Conservation (phyloP, 2,329 filamentous ascomycete species). For the Nemania sp. region DNA sequence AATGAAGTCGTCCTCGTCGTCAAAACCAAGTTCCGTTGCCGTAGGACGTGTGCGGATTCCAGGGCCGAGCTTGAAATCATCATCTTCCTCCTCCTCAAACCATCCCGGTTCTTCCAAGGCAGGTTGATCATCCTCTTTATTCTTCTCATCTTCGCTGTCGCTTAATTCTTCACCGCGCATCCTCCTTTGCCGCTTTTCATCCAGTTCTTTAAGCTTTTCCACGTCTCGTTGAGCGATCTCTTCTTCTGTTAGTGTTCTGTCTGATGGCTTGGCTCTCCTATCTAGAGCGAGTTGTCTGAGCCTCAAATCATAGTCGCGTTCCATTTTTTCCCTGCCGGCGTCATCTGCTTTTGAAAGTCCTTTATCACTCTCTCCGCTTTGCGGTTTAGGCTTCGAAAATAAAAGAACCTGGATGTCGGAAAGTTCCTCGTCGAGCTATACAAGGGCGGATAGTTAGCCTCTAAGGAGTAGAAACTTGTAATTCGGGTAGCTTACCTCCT, state of each 20-base stretch:
- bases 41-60: constrained; percentile 69
- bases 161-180: constrained; percentile 81
- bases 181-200: constrained; percentile 82
- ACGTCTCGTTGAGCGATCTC: constrained; percentile 84
- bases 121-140: constrained; percentile 45
- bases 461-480: not conserved
- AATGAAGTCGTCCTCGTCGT: constrained; percentile 94
- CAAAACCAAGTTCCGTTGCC: constrained; percentile 76
- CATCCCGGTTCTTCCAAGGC: constrained; percentile 3
- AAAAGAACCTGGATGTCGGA: constrained; percentile 80
- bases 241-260: constrained; percentile 91
- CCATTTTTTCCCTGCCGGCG: constrained; percentile 75
- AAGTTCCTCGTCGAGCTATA: constrained; percentile 84
- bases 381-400: constrained; percentile 58
- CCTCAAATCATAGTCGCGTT: constrained; percentile 88
- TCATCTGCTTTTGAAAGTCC: constrained; percentile 55
- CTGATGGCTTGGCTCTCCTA: constrained; percentile 83
- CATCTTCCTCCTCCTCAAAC: constrained; percentile 60
- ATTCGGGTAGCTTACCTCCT: constrained; percentile 33
- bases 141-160: constrained; percentile 54
- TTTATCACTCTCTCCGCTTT: constrained; percentile 48
- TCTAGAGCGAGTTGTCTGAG: constrained; percentile 87
- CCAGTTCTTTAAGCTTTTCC: constrained; percentile 79
- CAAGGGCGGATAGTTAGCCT: constrained; percentile 19
- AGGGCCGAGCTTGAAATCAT: constrained; percentile 70